These are phyloP conservation scores for Knoxia roxburghii DNA, from an alignment of 257 asterid species.

Conservation along the genomic window DNA sequence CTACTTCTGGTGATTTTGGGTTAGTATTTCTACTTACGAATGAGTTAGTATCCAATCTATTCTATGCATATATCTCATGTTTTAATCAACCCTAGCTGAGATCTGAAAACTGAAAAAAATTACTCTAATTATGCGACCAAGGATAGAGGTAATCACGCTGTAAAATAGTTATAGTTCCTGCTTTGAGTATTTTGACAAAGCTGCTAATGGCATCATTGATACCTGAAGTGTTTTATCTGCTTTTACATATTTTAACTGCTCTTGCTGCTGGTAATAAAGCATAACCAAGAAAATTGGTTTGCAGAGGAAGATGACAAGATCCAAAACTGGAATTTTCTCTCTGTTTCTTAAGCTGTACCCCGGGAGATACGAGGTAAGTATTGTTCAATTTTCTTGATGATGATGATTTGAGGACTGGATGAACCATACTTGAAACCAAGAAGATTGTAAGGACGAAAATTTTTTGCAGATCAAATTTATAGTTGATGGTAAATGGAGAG, in stretches of 20 bases:
- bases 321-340: slow-evolving; percentile 57
- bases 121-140: neutral
- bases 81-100: too few relatives aligned
- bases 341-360: slow-evolving; percentile 68
- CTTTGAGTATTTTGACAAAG: neutral
- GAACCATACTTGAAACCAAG: too few relatives aligned
- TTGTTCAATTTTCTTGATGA: neutral
- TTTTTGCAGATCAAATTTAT: slow-evolving; percentile 78
- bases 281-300: slow-evolving; percentile 23
- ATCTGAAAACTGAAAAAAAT: too few relatives aligned
- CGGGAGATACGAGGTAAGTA: slow-evolving; percentile 80
- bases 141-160: neutral
- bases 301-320: slow-evolving; percentile 91
- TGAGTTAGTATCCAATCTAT: neutral
- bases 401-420: slow-evolving; percentile 7
- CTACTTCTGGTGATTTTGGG: too few relatives aligned
- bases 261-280: slow-evolving; percentile 15
- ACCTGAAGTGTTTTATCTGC: neutral
- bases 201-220: neutral
- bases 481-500: slow-evolving; percentile 82
- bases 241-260: neutral
- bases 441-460: too few relatives aligned
- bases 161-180: neutral
- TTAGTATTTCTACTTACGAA: too few relatives aligned
- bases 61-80: too few relatives aligned